phyloP scores from a whole-genome alignment of 2,329 filamentous ascomycete genomes.

The Cadophora malorum region DNA sequence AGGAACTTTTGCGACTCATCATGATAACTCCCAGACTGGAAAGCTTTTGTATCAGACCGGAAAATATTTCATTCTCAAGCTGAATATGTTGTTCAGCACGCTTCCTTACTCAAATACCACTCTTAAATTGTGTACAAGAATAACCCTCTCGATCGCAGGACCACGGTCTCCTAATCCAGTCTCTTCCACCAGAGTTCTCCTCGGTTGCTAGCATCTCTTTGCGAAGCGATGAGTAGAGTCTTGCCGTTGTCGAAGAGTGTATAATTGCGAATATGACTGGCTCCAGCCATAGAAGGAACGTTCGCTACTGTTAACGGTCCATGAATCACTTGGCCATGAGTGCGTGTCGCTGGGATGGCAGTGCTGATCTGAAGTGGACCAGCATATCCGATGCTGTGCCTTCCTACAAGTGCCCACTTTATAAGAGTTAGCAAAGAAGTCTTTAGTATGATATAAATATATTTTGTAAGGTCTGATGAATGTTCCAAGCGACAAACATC shows the following conservation, averaged over 20 bases:
- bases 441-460: not conserved
- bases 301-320: constrained; percentile 2
- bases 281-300: constrained; percentile 12
- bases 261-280: constrained; percentile 10
- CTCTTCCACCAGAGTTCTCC: constrained; percentile 13
- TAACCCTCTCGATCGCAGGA: no score
- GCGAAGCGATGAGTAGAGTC: constrained; percentile 8
- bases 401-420: constrained; percentile 5
- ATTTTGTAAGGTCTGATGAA: not conserved
- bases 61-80: not conserved
- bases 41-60: not conserved
- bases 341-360: constrained; percentile 9
- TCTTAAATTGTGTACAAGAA: constrained; percentile 5
- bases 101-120: not conserved
- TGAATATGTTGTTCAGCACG: no score
- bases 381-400: constrained; percentile 13
- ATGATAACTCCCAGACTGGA: not conserved
- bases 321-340: constrained; percentile 13
- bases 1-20: not conserved
- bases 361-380: constrained; percentile 14
- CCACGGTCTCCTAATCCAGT: not conserved
- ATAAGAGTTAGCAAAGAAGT: not conserved
- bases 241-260: constrained; percentile 12
- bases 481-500: not conserved
- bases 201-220: constrained; percentile 10